Evolutionary conservation across 2,329 filamentous ascomycete genomes (phyloP).

Genomic region (Cladobotryum protrusum): DNA sequence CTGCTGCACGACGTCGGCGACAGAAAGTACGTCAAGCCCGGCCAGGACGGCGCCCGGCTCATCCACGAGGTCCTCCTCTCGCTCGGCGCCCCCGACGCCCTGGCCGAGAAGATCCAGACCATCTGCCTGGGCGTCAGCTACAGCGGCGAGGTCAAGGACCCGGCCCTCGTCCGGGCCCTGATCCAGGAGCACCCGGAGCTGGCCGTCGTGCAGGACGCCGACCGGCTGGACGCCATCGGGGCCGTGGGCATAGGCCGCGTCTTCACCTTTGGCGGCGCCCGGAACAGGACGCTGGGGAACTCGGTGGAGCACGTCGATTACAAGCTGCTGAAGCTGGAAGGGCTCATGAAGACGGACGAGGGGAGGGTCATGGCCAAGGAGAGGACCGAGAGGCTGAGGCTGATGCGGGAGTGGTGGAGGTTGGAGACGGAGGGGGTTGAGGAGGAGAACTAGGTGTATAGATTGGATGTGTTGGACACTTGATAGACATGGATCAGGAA

Average conservation of each 20-base stretch:
- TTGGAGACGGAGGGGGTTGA: constrained; percentile 37
- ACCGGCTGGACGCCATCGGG: constrained; percentile 85
- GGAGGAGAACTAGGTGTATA: background rate
- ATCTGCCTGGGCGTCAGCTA: constrained; percentile 76
- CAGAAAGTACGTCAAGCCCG: constrained; percentile 64
- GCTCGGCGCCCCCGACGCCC: constrained; percentile 47
- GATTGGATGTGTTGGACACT: background rate
- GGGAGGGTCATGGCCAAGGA: constrained; percentile 48
- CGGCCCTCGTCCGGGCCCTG: constrained; percentile 52
- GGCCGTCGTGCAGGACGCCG: constrained; percentile 85
- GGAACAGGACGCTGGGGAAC: constrained; percentile 51
- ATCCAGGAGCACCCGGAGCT: constrained; percentile 54
- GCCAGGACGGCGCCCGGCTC: constrained; percentile 50
- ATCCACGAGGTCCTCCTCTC: constrained; percentile 50
- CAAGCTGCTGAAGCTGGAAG: constrained; percentile 62
- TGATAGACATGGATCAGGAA: background rate
- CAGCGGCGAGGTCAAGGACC: constrained; percentile 63
- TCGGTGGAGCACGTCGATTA: constrained; percentile 70
- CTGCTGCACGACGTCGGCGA: constrained; percentile 87
- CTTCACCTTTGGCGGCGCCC: constrained; percentile 60
- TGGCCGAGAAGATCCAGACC: constrained; percentile 62
- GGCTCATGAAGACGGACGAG: constrained; percentile 57
- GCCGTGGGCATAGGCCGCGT: constrained; percentile 74
- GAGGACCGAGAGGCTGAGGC: constrained; percentile 45
- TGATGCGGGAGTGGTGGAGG: constrained; percentile 53